A percentile compares a stretch with the other conserved stretches of the same genome.
phyloP scores from a whole-genome alignment of 1,284 basidiomycete species.

The Kwoniella shivajii region DNA sequence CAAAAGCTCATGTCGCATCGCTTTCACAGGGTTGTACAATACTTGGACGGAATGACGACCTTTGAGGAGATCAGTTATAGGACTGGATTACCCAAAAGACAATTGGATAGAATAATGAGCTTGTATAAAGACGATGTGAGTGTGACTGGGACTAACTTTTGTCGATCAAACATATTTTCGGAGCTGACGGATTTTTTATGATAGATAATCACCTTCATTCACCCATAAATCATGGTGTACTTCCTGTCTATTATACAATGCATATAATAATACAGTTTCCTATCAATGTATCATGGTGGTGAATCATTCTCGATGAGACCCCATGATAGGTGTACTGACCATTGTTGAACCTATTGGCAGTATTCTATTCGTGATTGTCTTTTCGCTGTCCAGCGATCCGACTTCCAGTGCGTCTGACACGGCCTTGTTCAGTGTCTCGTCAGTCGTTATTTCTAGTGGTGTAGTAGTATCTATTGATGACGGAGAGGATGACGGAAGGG shows the following conservation, averaged over 20 bases:
- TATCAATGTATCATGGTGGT: background rate
- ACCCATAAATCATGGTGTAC: slow-evolving; percentile 27
- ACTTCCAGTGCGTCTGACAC: background rate
- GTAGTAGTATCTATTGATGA: too few relatives aligned
- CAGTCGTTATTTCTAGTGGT: background rate
- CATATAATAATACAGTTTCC: background rate
- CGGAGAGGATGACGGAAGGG: slow-evolving; percentile 1
- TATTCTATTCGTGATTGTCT: background rate
- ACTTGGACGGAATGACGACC: slow-evolving; percentile 50
- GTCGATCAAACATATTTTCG: background rate
- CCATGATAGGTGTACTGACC: slow-evolving; percentile 26
- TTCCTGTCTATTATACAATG: background rate
- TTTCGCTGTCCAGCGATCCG: background rate
- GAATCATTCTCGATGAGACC: too few relatives aligned
- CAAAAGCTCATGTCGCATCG: background rate
- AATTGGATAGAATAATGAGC: slow-evolving; percentile 42
- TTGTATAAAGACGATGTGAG: slow-evolving; percentile 49
- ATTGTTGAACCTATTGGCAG: slow-evolving; percentile 36
- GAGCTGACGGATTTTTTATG: slow-evolving; percentile 6
- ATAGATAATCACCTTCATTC: slow-evolving; percentile 46
- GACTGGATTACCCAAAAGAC: slow-evolving; percentile 43
- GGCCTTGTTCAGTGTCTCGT: background rate
- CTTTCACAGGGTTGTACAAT: slow-evolving; percentile 45
- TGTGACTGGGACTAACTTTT: background rate
- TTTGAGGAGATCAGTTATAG: slow-evolving; percentile 53